Conservation (phyloP, 129 eudicot species). For the Pulicaria dysenterica region DNA sequence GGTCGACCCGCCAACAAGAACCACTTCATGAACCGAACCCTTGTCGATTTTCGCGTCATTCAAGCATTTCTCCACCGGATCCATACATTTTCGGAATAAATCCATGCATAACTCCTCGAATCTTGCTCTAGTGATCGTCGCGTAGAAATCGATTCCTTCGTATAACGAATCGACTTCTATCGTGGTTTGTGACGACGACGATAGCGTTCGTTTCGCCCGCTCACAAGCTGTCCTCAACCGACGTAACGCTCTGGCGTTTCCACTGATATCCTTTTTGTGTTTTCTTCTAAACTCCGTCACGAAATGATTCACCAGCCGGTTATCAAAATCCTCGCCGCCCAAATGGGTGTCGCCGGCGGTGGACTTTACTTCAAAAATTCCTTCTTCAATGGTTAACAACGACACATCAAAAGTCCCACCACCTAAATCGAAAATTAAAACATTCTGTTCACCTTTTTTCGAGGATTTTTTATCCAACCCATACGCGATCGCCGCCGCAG, state of each 20-base stretch:
- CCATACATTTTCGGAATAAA: slow-evolving; percentile 70
- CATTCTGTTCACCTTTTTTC: slow-evolving; percentile 54
- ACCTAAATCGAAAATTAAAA: slow-evolving; percentile 70
- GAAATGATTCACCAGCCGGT: slow-evolving; percentile 67
- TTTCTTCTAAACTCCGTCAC: slow-evolving; percentile 67
- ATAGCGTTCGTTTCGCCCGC: slow-evolving; percentile 62
- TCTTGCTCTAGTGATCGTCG: slow-evolving; percentile 68
- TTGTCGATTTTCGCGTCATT: slow-evolving; percentile 71
- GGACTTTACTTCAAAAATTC: slow-evolving; percentile 78
- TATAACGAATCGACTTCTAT: slow-evolving; percentile 69
- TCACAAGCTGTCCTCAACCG: slow-evolving; percentile 74
- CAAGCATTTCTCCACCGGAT: slow-evolving; percentile 76
- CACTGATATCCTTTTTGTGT: slow-evolving; percentile 70
- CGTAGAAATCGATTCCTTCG: slow-evolving; percentile 70
- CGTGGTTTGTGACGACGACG: slow-evolving; percentile 62
- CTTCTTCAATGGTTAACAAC: slow-evolving; percentile 72
- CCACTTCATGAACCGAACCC: slow-evolving; percentile 61
- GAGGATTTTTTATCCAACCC: slow-evolving; percentile 63
- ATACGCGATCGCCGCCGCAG: slow-evolving; percentile 83
- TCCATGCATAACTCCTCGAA: slow-evolving; percentile 74
- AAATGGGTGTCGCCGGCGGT: slow-evolving; percentile 85
- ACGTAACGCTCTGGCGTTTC: slow-evolving; percentile 64
- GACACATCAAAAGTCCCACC: slow-evolving; percentile 86
- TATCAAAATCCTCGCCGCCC: slow-evolving; percentile 84
- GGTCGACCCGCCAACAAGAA: slow-evolving; percentile 74